These are phyloP conservation scores for Stygiomarasmius scandens DNA, from an alignment of 1,284 basidiomycete genomes.

Conservation along the genomic window DNA sequence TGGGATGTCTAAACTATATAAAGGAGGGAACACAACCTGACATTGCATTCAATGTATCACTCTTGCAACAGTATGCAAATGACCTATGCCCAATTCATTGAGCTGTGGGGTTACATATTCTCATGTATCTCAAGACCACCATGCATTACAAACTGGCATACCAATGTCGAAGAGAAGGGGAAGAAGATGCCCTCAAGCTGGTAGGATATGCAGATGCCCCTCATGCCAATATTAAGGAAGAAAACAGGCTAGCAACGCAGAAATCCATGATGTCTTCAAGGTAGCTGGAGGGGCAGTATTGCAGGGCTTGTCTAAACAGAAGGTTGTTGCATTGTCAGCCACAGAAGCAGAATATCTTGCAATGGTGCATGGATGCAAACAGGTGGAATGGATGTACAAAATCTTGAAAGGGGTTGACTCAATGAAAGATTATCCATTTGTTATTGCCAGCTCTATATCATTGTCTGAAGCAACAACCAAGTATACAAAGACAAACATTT, in stretches of 20 bases:
- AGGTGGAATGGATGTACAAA: conserved; percentile 39
- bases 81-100: conserved; percentile 33
- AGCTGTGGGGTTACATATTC: conserved; percentile 27
- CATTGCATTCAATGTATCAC: conserved; percentile 29
- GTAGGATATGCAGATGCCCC: neutral
- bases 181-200: neutral
- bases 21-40: conserved; percentile 31
- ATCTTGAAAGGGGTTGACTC: conserved; percentile 23
- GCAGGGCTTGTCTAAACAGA: conserved; percentile 35
- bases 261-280: conserved; percentile 31
- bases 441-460: too few relatives aligned
- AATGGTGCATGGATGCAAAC: conserved; percentile 29
- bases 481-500: too few relatives aligned
- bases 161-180: neutral
- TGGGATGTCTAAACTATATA: conserved; percentile 33
- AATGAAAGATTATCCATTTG: neutral
- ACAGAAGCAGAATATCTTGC: conserved; percentile 39
- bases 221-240: conserved; percentile 29
- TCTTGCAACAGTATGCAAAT: conserved; percentile 25
- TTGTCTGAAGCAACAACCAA: too few relatives aligned
- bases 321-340: conserved; percentile 30
- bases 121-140: conserved; percentile 35
- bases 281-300: conserved; percentile 27
- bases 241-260: conserved; percentile 22
- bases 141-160: conserved; percentile 18